These are phyloP conservation scores for Plasmodium coatneyi DNA, from an alignment of 169 alveolate species.

Conservation along the genomic window DNA sequence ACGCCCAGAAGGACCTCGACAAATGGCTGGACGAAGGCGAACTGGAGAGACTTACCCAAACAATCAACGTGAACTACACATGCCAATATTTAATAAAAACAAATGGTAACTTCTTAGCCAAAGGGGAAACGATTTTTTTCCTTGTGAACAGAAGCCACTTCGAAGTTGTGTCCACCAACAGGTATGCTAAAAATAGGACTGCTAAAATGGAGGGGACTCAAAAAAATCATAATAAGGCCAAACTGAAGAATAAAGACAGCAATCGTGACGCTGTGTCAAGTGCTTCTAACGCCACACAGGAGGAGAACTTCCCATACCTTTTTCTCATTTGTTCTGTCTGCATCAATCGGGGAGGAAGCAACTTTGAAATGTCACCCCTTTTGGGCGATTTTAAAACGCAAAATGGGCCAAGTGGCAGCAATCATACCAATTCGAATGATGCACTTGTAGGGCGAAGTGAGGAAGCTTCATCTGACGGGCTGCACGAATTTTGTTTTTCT, in stretches of 20 bases:
- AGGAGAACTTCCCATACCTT: slow-evolving; percentile 7
- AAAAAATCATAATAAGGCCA: background rate
- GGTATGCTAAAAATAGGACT: background rate
- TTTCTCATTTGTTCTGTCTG: slow-evolving; percentile 46
- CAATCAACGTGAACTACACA: slow-evolving; percentile 26
- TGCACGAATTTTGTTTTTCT: slow-evolving; percentile 10
- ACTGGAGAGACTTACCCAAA: slow-evolving; percentile 24
- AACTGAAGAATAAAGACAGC: background rate
- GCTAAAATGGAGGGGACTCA: background rate
- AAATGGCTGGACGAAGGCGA: slow-evolving; percentile 65
- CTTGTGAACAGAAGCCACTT: slow-evolving; percentile 14
- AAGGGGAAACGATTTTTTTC: slow-evolving; percentile 1
- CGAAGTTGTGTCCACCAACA: background rate
- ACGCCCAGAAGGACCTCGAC: background rate
- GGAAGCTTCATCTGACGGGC: background rate
- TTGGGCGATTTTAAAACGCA: background rate
- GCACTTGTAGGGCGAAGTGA: background rate
- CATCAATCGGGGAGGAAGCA: background rate
- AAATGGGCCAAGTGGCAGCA: background rate
- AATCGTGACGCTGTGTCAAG: background rate
- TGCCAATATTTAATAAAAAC: slow-evolving; percentile 30
- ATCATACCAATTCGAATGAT: background rate
- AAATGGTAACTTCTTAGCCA: background rate
- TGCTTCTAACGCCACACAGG: background rate
- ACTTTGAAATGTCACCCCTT: background rate